Evolutionary conservation across 2,329 filamentous ascomycete genomes (phyloP), one percentile per base, ranked within the genome.

Genomic region (Aphanoascus verrucosus): DNA sequence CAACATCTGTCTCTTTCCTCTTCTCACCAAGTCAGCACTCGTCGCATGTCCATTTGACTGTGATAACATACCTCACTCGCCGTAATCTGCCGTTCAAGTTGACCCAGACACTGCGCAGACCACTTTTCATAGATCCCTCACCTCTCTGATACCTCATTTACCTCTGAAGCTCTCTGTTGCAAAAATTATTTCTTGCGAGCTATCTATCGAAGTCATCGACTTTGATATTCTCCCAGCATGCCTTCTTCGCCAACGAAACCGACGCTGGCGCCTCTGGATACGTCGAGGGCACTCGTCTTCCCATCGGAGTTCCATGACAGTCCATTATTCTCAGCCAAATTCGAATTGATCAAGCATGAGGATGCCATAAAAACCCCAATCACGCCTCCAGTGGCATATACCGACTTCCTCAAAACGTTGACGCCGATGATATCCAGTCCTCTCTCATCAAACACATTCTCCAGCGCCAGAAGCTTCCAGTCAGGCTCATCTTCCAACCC

Each of bases 321-420:
- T 31, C 58, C 61, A 5, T 54, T 62, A 28, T 61, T 61, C 31
- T 58, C 82, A 47, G 74, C 73, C 49, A 76, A 76, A 45, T 75
- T 80, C 17, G 72, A 76, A 52, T 77, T 79, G 61, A 80, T 90
- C 74, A 91, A 90, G 69, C 79, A 85, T 61, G 77, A 85, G 54
- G 79, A 83, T 55, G 70, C 76, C 43, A 70, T 82, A 55, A 85
- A 83, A 72, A 96, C 90, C 3, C 90, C 90, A 47, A 94, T 97
- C 68, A 94, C 86, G 49, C 91, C 91, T 50, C 91, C 91, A 2
- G 77, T 80, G 19, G 90, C 91, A 55, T 97, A 97, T 67, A 85
- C 88, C 60, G 89, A 97, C 65, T 97, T 96, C 66, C 82, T 97
- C 58, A 91, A 89, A 72, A 83, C 84, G 56, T 82, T 94, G 71